A percentile compares a stretch with the other conserved stretches of the same genome.
Evolutionary conservation across 2,329 filamentous ascomycete genomes (phyloP).

Genomic region (Colletotrichum musae): DNA sequence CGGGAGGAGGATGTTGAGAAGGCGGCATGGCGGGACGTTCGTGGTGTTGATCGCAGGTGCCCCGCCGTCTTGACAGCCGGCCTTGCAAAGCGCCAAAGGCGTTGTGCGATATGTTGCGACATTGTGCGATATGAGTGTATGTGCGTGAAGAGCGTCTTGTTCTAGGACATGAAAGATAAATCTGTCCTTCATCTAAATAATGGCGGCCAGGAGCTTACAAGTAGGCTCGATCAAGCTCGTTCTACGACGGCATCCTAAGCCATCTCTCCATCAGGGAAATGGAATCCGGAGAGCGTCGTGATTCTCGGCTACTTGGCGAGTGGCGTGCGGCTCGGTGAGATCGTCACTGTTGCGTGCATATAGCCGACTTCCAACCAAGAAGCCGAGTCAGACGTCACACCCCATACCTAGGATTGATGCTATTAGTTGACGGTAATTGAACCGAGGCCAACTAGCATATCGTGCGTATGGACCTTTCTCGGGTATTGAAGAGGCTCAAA

Average conservation of each 20-base stretch:
- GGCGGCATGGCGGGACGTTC: neutral
- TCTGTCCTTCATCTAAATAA: neutral
- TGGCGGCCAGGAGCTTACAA: too few species aligned
- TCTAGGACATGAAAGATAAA: too few species aligned
- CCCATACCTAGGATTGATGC: neutral
- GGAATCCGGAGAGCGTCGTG: neutral
- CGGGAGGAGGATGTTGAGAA: slow-evolving; percentile 55
- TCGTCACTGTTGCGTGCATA: slow-evolving; percentile 12
- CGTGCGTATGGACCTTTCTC: neutral
- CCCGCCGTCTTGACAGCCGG: slow-evolving; percentile 5
- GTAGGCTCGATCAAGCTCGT: neutral
- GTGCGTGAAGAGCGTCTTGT: too few species aligned
- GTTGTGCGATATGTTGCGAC: neutral
- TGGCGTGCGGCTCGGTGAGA: slow-evolving; percentile 6
- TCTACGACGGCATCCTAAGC: neutral
- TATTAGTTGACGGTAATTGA: neutral
- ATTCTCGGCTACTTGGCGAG: slow-evolving; percentile 14
- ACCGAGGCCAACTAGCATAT: neutral
- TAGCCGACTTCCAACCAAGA: slow-evolving; percentile 29
- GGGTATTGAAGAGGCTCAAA: neutral
- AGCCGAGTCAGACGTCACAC: slow-evolving; percentile 10
- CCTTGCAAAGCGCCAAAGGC: slow-evolving; percentile 17
- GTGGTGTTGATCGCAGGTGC: neutral
- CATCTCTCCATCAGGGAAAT: neutral
- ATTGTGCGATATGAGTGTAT: slow-evolving; percentile 1